Base-by-base conservation (phyloP, 768 basidiomycete genomes). In the Amylocystis lapponica region DNA sequence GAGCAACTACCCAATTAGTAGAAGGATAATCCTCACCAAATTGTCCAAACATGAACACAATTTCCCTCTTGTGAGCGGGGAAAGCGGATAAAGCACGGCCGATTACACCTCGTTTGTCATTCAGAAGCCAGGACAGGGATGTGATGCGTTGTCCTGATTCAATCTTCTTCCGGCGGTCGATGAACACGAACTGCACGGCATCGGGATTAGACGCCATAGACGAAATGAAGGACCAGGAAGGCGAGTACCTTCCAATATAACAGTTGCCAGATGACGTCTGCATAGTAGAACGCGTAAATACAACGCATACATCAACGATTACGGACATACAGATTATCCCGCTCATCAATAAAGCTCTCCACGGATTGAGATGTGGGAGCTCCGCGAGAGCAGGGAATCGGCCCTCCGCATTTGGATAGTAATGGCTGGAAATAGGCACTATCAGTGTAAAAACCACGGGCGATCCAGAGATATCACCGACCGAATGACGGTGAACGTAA, bases 201-300 rank as follows among this genome's bases (percentile, higher is more conserved):
- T n/a, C 10, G 43, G 20, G 22, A 19, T 22, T 7, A 27, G 25
- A 23, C 32, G 23, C 17, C 13, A 12, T 9, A n/a, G 22, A 16
- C 10, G 16, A 21, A 19, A 2, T 9, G 20, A n/a, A 36, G 9
- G 5, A n/a, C n/a, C n/a, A n/a, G n/a, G n/a, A n/a, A 30, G 14
- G 14, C 14, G 22, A n/a, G n/a, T 49, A 81, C 84, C 72, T 96
- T 95, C 86, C 90, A 97, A 58, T 98, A 98, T 22, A 92, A 64
- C 23, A 83, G 57, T 68, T 98, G 95, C 95, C 95, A 98, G 26
- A 88, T 73, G 27, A 89, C 67, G 62, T 96, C 94, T 98, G 50
- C 33, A n/a, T n/a, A n/a, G n/a, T n/a, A n/a, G n/a, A n/a, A n/a
- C n/a, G n/a, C n/a, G n/a, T n/a, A n/a, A n/a, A n/a, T n/a, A n/a